These are phyloP conservation scores for Mangifera indica DNA, from an alignment of 345 rosid species.

Conservation along the genomic window DNA sequence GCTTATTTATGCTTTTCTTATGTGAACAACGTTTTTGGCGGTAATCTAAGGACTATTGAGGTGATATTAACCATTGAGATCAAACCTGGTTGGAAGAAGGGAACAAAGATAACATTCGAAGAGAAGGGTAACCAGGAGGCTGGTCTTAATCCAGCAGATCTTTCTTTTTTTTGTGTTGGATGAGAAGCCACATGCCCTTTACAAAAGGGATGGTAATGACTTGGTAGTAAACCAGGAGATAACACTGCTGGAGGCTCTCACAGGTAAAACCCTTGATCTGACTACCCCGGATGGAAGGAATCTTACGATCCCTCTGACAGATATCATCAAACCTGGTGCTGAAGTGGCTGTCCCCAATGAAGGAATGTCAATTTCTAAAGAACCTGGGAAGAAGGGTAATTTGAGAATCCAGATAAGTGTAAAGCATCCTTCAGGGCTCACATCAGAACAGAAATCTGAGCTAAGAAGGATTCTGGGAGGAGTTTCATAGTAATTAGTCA, in stretches of 20 bases:
- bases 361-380: constrained; percentile 91
- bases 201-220: constrained; percentile 83
- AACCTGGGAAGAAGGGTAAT: constrained; percentile 80
- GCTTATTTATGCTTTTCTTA: constrained; percentile 7
- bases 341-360: constrained; percentile 78
- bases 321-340: constrained; percentile 71
- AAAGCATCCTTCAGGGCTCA: constrained; percentile 72
- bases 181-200: constrained; percentile 82
- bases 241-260: constrained; percentile 81
- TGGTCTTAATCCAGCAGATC: constrained; percentile 72
- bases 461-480: constrained; percentile 38
- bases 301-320: constrained; percentile 63
- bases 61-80: constrained; percentile 83
- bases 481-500: too few species aligned
- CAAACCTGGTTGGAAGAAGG: constrained; percentile 98
- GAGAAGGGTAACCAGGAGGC: constrained; percentile 89
- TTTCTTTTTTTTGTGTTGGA: constrained; percentile 72
- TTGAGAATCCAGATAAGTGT: constrained; percentile 75
- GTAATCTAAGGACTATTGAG: constrained; percentile 51
- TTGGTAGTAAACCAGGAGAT: constrained; percentile 68
- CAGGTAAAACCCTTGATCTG: constrained; percentile 69
- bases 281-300: constrained; percentile 72
- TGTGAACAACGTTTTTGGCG: constrained; percentile 42
- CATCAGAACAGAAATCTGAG: constrained; percentile 77
- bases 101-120: constrained; percentile 86